A percentile compares a stretch with the other conserved stretches of the same genome.
These are phyloP conservation scores for Yamadazyma kitorensis DNA, from an alignment of 805 yeast genomes.

Conservation along the genomic window DNA sequence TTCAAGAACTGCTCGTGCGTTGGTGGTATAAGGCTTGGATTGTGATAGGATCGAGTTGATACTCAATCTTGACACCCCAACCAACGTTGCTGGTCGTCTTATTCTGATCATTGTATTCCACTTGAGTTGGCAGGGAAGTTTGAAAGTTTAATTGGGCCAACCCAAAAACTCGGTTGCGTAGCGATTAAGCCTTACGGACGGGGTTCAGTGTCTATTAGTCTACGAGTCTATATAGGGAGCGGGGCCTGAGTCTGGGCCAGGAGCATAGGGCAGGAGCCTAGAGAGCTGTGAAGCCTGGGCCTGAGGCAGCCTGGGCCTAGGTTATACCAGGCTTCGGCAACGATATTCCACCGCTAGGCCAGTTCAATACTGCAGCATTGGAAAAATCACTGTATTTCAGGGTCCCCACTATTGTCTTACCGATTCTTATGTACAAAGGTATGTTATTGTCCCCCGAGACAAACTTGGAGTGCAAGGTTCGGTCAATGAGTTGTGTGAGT, in stretches of 20 bases:
- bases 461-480: constrained; percentile 24
- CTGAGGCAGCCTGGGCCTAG: too few relatives aligned
- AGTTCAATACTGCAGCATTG: constrained; percentile 53
- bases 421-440: constrained; percentile 55
- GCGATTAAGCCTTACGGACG: too few relatives aligned
- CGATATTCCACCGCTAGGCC: constrained; percentile 59
- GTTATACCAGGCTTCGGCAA: constrained; percentile 55
- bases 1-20: constrained; percentile 7
- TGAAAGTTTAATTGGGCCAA: too few relatives aligned
- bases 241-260: too few relatives aligned
- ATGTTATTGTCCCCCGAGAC: constrained; percentile 28
- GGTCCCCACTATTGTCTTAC: constrained; percentile 42
- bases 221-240: too few relatives aligned
- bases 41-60: constrained; percentile 3
- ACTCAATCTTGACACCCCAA: neutral
- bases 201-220: too few relatives aligned
- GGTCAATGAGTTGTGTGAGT: constrained; percentile 20
- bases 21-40: constrained; percentile 11
- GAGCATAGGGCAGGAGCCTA: too few relatives aligned
- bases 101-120: too few relatives aligned
- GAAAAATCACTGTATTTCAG: constrained; percentile 58
- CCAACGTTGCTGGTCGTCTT: too few relatives aligned
- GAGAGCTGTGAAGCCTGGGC: too few relatives aligned
- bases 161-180: too few relatives aligned
- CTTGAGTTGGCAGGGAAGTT: too few relatives aligned